Conservation (phyloP, 805 yeast species). For the Candida ascalaphidarum region DNA sequence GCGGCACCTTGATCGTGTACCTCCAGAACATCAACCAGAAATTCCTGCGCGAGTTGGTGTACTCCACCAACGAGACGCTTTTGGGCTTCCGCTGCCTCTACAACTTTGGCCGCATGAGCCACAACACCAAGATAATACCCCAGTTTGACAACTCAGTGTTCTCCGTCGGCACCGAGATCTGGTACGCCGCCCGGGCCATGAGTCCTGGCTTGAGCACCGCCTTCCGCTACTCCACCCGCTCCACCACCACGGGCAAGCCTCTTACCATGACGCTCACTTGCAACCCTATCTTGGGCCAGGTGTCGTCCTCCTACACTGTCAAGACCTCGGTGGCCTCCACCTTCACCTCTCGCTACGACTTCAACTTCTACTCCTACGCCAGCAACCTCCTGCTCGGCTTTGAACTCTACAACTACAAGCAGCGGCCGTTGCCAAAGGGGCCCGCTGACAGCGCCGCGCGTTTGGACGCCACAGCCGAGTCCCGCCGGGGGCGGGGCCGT, state of each 20-base stretch:
- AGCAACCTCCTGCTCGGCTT: conserved; percentile 82
- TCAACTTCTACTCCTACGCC: conserved; percentile 84
- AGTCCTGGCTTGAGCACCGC: conserved; percentile 89
- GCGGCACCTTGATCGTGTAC: conserved; percentile 55
- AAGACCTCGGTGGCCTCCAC: conserved; percentile 69
- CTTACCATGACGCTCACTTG: conserved; percentile 77
- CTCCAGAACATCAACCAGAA: conserved; percentile 60
- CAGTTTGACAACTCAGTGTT: conserved; percentile 54
- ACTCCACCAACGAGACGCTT: conserved; percentile 76
- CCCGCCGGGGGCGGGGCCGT: no score
- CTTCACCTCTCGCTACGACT: conserved; percentile 77
- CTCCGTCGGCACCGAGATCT: conserved; percentile 76
- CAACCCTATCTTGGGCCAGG: conserved; percentile 85
- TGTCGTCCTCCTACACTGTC: conserved; percentile 81
- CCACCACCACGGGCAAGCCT: conserved; percentile 84
- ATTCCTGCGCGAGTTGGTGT: conserved; percentile 64
- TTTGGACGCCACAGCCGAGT: not conserved
- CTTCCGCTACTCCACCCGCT: conserved; percentile 73
- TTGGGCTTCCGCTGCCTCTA: conserved; percentile 76
- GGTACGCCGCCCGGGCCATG: conserved; percentile 78
- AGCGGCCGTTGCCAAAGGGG: conserved; percentile 1
- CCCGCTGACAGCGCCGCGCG: not conserved
- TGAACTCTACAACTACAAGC: conserved; percentile 58
- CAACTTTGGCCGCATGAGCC: conserved; percentile 43
- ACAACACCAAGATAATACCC: conserved; percentile 13